Base-by-base conservation (phyloP, 2,329 filamentous ascomycete species). In the Arthrobotrys pseudoclavata region DNA sequence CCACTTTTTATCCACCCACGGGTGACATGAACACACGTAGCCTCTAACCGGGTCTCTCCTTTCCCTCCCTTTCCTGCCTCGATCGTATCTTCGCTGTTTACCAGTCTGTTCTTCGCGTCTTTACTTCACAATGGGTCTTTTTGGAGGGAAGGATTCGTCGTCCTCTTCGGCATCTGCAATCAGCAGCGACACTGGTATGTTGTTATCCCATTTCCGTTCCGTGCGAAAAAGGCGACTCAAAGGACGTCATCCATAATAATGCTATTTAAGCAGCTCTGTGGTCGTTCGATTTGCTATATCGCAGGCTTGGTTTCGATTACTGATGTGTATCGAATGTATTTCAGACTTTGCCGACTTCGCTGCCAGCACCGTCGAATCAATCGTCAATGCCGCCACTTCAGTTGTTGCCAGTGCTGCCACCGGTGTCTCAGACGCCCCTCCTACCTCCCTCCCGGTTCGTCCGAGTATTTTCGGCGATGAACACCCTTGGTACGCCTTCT, bases 311-410 rank as follows among this genome's bases (percentile, higher is more conserved):
- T 57, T 31, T 55, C 62, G 63, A 69, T 77, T 20, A n/a, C 61
- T 63, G 15, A 55, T 50, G 22, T 48, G 9, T 26, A 22, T 37
- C 29, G 20, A 1, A 22, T 10, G 52, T 22, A 61, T 61, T 48
- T 42, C 83, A 97, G 94, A 97, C 86, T 97, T 97, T 84, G 94
- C 93, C 85, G 95, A 97, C 86, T 98, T 96, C 83, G 93, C 93
- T 77, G 84, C 84, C 55, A 84, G 86, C 52, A 85, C 85, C 74
- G 84, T 86, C 76, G 84, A 87, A 79, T 84, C 86, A 70, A 84
- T 87, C 75, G 84, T 84, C 69, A 82, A 81, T 37, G 79, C 81
- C 20, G 80, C 50, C 15, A 72, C 78, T 40, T 84, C 85, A 48
- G 84, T 85, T 60, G 81, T 82, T 34, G 83, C 84, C 18, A 86